Conservation (phyloP, 768 basidiomycete species). For the Lentinula guzmanii region DNA sequence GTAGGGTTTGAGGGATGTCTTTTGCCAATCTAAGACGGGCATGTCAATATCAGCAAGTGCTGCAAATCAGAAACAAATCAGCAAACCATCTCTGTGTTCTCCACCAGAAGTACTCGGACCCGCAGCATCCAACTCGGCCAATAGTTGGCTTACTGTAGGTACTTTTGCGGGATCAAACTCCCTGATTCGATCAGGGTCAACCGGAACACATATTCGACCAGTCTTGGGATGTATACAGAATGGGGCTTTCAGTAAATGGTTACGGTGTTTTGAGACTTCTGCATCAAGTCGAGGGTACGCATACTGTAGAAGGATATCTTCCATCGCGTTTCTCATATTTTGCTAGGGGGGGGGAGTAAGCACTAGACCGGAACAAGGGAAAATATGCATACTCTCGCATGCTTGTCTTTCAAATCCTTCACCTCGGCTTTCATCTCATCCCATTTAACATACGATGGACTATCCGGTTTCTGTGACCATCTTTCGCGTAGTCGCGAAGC, state of each 20-base stretch:
- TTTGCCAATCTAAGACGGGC: constrained; percentile 60
- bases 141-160: constrained; percentile 81
- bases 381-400: constrained; percentile 22
- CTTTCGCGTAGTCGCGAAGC: constrained; percentile 41
- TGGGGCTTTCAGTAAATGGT: constrained; percentile 96
- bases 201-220: constrained; percentile 90
- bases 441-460: constrained; percentile 73
- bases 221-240: constrained; percentile 98
- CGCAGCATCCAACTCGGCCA: constrained; percentile 64
- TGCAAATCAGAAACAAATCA: constrained; percentile 1
- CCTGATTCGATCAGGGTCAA: constrained; percentile 71
- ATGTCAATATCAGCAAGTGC: constrained; percentile 2
- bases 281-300: constrained; percentile 95
- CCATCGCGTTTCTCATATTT: constrained; percentile 41
- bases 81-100: constrained; percentile 47
- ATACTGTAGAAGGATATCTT: constrained; percentile 89
- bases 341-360: constrained; percentile 19
- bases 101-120: constrained; percentile 20
- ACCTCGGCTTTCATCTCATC: constrained; percentile 44
- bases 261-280: constrained; percentile 95
- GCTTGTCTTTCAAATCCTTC: constrained; percentile 24
- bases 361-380: constrained; percentile 9
- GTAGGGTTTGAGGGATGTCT: constrained; percentile 84
- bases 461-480: constrained; percentile 51
- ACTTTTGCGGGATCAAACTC: constrained; percentile 81